These are phyloP conservation scores for Wickerhamiella azymoides DNA, from an alignment of 805 yeast genomes.

Conservation along the genomic window DNA sequence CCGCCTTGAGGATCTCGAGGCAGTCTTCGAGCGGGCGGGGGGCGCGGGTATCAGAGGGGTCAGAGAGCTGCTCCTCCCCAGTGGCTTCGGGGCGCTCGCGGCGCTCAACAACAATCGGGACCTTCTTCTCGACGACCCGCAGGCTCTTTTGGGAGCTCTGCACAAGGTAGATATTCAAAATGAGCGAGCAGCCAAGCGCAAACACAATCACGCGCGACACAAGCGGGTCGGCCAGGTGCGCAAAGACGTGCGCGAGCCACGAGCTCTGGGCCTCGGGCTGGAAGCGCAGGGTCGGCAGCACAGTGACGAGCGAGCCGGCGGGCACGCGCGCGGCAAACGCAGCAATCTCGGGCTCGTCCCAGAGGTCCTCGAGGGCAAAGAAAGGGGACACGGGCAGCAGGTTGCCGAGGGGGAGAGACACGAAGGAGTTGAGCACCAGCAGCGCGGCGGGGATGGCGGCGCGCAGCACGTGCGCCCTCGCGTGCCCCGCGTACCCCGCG, in stretches of 20 bases:
- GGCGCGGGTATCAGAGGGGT: conserved; percentile 17
- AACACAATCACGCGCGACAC: conserved; percentile 39
- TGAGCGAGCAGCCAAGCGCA: conserved; percentile 58
- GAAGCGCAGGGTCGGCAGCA: conserved; percentile 28
- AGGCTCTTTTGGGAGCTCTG: conserved; percentile 29
- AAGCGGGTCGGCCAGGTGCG: conserved; percentile 10
- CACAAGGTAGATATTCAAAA: conserved; percentile 62
- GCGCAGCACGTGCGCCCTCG: conserved; percentile 19
- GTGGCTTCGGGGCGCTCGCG: too few species aligned
- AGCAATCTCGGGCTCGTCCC: conserved; percentile 11
- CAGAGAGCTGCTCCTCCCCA: too few species aligned
- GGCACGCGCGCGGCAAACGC: conserved; percentile 11
- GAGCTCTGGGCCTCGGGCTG: conserved; percentile 14
- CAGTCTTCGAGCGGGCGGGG: conserved; percentile 42
- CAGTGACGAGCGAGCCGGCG: conserved; percentile 23
- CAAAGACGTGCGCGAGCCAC: conserved; percentile 11
- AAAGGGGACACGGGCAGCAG: conserved; percentile 24
- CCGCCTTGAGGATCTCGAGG: conserved; percentile 48
- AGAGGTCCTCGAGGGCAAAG: conserved; percentile 15
- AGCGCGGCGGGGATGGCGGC: conserved; percentile 23
- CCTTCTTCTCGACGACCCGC: conserved; percentile 23
- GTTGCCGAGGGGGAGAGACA: conserved; percentile 11
- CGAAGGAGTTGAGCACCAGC: conserved; percentile 23
- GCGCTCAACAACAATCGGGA: conserved; percentile 21
- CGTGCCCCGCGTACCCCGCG: conserved; percentile 22